Conservation (phyloP, 2,329 filamentous ascomycete species). For the Chaetomium globosum region DNA sequence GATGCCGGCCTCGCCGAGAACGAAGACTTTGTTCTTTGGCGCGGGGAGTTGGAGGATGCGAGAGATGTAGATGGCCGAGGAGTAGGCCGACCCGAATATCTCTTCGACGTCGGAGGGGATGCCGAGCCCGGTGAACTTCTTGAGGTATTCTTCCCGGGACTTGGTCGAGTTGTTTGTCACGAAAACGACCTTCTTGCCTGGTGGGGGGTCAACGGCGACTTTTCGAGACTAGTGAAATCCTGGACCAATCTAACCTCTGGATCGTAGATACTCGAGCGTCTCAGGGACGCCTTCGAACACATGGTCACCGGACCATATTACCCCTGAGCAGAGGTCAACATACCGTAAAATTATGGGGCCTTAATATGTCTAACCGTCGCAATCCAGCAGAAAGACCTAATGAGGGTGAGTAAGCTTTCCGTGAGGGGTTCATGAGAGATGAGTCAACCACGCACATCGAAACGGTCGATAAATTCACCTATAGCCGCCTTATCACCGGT, state of each 20-base stretch:
- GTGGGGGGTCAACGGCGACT: neutral
- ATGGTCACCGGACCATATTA: constrained; percentile 94
- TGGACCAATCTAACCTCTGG: constrained; percentile 62
- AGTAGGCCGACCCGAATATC: constrained; percentile 95
- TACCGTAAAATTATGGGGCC: neutral
- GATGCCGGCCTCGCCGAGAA: constrained; percentile 87
- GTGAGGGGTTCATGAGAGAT: constrained; percentile 1
- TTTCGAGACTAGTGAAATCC: constrained; percentile 4
- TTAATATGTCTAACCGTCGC: constrained; percentile 71
- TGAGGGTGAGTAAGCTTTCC: constrained; percentile 18
- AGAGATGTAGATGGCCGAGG: constrained; percentile 91
- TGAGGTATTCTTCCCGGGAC: constrained; percentile 86
- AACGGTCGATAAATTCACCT: constrained; percentile 81
- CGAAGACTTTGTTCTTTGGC: constrained; percentile 89
- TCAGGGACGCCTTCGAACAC: constrained; percentile 83
- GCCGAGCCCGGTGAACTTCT: constrained; percentile 80
- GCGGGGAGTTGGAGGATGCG: constrained; percentile 80
- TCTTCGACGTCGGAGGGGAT: constrained; percentile 83
- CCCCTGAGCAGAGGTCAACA: constrained; percentile 60
- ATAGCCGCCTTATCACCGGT: constrained; percentile 78
- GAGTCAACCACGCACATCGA: constrained; percentile 74
- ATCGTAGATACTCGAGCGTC: constrained; percentile 79
- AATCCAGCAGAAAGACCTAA: constrained; percentile 92
- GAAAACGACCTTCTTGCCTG: constrained; percentile 90
- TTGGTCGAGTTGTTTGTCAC: constrained; percentile 99